phyloP scores from a whole-genome alignment of 306 rosid genomes.

The Luffa acutangula region DNA sequence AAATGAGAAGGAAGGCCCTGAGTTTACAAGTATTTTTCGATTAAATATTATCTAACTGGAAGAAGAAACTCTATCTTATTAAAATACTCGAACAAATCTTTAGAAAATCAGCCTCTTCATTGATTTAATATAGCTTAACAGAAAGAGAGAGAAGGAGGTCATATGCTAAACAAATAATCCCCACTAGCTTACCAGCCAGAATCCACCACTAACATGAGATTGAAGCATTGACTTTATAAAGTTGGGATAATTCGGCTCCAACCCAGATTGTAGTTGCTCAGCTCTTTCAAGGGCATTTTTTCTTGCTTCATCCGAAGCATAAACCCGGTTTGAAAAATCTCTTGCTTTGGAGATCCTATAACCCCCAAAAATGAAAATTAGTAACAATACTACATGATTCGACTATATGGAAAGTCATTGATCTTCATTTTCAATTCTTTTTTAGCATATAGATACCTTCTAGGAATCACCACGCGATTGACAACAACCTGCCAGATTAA shows the following conservation, averaged over 20 bases:
- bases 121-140: background rate
- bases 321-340: conserved; percentile 47
- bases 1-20: conserved; percentile 61
- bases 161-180: background rate
- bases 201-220: conserved; percentile 79
- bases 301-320: conserved; percentile 54
- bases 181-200: conserved; percentile 59
- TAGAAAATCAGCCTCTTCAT: background rate
- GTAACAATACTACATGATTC: background rate
- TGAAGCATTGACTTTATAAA: conserved; percentile 69
- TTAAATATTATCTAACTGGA: background rate
- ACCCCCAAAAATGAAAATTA: background rate
- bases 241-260: conserved; percentile 33
- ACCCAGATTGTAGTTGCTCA: conserved; percentile 24
- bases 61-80: background rate
- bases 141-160: background rate
- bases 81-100: background rate
- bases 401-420: background rate
- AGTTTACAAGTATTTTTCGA: conserved; percentile 4
- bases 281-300: conserved; percentile 47
- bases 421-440: background rate
- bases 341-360: conserved; percentile 26
- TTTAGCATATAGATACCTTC: conserved; percentile 24
- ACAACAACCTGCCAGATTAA: conserved; percentile 24
- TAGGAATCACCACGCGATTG: conserved; percentile 35